These are phyloP conservation scores for Trichoderma lentiforme DNA, from an alignment of 2,329 filamentous ascomycete species.

Conservation along the genomic window DNA sequence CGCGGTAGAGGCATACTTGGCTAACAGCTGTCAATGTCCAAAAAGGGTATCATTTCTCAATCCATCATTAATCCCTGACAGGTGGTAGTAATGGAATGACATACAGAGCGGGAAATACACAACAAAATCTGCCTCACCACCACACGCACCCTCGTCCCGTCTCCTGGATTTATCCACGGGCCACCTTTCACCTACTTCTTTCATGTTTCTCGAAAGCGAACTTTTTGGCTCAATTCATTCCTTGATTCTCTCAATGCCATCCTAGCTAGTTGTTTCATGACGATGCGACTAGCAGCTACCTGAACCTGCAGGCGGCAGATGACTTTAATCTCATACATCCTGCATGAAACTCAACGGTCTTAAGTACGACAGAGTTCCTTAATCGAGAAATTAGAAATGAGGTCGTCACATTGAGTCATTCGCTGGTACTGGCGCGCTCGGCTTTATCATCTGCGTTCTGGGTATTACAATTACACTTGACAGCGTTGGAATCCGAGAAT, in stretches of 20 bases:
- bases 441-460: neutral
- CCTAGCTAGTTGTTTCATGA: neutral
- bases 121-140: neutral
- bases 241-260: neutral
- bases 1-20: neutral
- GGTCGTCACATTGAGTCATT: neutral
- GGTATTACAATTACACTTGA: neutral
- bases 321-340: neutral
- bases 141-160: neutral
- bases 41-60: neutral
- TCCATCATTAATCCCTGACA: neutral
- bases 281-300: neutral
- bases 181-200: neutral
- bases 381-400: neutral
- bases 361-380: neutral
- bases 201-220: neutral
- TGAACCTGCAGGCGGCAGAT: neutral
- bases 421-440: neutral
- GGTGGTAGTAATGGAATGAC: neutral
- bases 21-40: neutral
- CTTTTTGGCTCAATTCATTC: neutral
- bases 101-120: neutral
- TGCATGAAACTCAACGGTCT: neutral
- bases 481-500: neutral
- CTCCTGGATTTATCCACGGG: neutral